phyloP scores from a whole-genome alignment of 148 eudicot species.

The Camellia lanceoleosa region DNA sequence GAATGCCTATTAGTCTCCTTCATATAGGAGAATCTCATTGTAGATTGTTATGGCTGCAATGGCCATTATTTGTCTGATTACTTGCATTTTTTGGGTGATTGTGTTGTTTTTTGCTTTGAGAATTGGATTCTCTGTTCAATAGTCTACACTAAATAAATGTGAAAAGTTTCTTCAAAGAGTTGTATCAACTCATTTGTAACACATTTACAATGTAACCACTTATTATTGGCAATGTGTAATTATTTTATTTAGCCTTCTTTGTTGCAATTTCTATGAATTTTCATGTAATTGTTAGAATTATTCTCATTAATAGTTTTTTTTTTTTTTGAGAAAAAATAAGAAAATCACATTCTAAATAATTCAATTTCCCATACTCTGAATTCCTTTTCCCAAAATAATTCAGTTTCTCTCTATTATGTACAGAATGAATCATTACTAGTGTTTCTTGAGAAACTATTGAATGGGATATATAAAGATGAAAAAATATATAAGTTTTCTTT shows the following conservation, averaged over 20 bases:
- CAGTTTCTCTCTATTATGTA: no score
- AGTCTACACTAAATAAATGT: neutral
- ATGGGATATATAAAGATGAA: no score
- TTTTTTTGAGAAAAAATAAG: no score
- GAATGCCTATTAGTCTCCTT: constrained; percentile 1
- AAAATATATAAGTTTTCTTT: no score
- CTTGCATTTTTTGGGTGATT: neutral
- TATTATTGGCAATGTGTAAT: neutral
- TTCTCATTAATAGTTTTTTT: no score
- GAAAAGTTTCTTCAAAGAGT: neutral
- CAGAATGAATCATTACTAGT: no score
- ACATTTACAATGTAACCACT: neutral
- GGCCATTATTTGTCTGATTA: constrained; percentile 2
- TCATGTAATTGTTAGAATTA: no score
- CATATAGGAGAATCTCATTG: neutral
- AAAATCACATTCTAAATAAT: no score
- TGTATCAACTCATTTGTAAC: neutral
- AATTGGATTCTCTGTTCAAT: neutral
- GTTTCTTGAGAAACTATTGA: no score
- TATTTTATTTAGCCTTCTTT: neutral
- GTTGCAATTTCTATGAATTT: neutral
- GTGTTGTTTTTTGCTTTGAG: neutral
- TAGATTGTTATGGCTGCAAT: neutral
- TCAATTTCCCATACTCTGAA: no score
- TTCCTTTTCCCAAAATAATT: no score